These are phyloP conservation scores for Prunus yedoensis DNA, from an alignment of 331 rosid species.

Conservation along the genomic window DNA sequence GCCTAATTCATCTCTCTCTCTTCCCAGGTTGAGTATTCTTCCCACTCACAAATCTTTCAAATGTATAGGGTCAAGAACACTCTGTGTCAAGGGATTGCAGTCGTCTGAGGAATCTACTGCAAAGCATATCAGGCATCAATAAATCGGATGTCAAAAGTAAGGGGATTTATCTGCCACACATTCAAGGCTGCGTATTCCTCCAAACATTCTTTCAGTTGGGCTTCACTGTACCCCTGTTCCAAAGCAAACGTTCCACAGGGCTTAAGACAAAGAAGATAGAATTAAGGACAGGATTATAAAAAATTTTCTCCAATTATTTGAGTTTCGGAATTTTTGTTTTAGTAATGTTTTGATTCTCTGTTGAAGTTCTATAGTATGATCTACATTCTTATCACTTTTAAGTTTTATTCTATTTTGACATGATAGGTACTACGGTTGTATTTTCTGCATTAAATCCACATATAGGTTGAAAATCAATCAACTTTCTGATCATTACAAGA, in stretches of 20 bases:
- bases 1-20: too few species aligned
- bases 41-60: neutral
- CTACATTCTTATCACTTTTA: neutral
- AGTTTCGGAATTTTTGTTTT: neutral
- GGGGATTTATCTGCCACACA: conserved; percentile 98
- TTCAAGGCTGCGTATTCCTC: conserved; percentile 97
- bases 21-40: neutral
- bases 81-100: neutral
- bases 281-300: neutral
- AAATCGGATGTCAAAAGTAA: conserved; percentile 83
- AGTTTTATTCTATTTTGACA: neutral
- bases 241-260: conserved; percentile 20
- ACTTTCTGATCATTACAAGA: neutral
- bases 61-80: too few species aligned
- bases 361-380: too few species aligned
- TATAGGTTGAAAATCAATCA: neutral
- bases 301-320: neutral
- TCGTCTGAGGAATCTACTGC: neutral
- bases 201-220: conserved; percentile 86
- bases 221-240: conserved; percentile 93
- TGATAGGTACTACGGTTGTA: neutral
- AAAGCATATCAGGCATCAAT: conserved; percentile 64
- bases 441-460: neutral
- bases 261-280: neutral
- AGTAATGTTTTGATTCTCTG: too few species aligned